Conservation (phyloP, 169 alveolate genomes). For the Cryptosporidium andersoni region DNA sequence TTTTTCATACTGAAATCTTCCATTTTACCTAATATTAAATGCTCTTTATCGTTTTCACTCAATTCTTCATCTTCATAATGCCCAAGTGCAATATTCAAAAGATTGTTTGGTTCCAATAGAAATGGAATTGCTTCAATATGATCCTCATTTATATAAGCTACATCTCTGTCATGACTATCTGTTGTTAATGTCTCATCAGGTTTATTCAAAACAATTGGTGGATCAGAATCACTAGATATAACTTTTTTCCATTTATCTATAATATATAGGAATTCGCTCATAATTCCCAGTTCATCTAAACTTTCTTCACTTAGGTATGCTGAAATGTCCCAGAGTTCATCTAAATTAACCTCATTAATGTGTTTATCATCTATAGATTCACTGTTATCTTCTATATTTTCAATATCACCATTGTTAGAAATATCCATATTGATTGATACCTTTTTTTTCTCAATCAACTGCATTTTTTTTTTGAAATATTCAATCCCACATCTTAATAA, state of each 20-base stretch:
- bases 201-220: background rate
- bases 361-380: conserved; percentile 10
- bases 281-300: conserved; percentile 20
- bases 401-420: conserved; percentile 20
- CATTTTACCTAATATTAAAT: background rate
- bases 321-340: conserved; percentile 57
- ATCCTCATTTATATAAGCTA: background rate
- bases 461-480: conserved; percentile 34
- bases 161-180: background rate
- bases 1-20: background rate
- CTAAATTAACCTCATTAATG: background rate
- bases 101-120: conserved; percentile 18
- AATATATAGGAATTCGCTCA: conserved; percentile 49
- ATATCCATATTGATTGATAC: conserved; percentile 34
- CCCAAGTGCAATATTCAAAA: conserved; percentile 43
- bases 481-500: conserved; percentile 44
- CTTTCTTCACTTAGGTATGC: conserved; percentile 44
- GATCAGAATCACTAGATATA: background rate
- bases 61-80: conserved; percentile 13
- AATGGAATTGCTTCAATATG: conserved; percentile 26
- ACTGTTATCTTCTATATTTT: conserved; percentile 1
- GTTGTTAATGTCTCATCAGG: too few relatives aligned
- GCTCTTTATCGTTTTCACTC: conserved; percentile 5
- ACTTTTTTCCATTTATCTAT: conserved; percentile 46
- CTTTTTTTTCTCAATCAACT: conserved; percentile 28